These are phyloP conservation scores for Lantana camara DNA, from an alignment of 257 asterid species.

Conservation along the genomic window DNA sequence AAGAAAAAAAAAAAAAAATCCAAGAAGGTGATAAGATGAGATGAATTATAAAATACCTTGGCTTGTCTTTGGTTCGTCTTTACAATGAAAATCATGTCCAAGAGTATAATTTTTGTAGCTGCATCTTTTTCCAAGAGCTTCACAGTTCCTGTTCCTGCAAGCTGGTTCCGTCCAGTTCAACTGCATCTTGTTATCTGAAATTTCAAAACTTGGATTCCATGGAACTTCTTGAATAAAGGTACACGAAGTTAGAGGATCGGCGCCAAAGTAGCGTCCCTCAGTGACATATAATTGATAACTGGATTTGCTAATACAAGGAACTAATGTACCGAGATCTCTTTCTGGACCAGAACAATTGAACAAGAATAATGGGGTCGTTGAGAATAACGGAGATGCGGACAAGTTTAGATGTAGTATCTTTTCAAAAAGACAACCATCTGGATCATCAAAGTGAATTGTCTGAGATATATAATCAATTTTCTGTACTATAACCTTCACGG, in stretches of 20 bases:
- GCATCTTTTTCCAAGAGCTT: too few relatives aligned
- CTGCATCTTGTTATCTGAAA: neutral
- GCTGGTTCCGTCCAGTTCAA: conserved; percentile 48
- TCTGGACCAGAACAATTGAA: too few relatives aligned
- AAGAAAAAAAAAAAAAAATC: neutral
- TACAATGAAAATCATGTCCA: too few relatives aligned
- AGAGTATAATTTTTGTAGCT: too few relatives aligned
- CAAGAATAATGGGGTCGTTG: neutral
- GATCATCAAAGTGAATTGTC: conserved; percentile 10
- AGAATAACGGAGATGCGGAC: conserved; percentile 26
- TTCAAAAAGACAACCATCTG: conserved; percentile 12
- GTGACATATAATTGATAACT: too few relatives aligned
- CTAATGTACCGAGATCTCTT: too few relatives aligned
- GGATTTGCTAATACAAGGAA: too few relatives aligned
- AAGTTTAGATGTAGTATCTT: conserved; percentile 17
- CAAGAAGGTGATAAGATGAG: neutral
- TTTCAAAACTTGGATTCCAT: conserved; percentile 8
- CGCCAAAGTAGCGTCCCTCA: neutral
- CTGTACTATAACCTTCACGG: too few relatives aligned
- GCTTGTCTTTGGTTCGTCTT: too few relatives aligned
- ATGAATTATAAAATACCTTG: neutral
- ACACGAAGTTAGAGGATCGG: conserved; percentile 28
- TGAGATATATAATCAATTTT: conserved; percentile 22
- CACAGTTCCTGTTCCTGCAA: conserved; percentile 26
- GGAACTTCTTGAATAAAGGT: conserved; percentile 35